Percentiles rank a stretch among this genome's conserved stretches.
These are phyloP conservation scores for Fusarium phyllophilum DNA, from an alignment of 2,329 filamentous ascomycete species.

Conservation along the genomic window DNA sequence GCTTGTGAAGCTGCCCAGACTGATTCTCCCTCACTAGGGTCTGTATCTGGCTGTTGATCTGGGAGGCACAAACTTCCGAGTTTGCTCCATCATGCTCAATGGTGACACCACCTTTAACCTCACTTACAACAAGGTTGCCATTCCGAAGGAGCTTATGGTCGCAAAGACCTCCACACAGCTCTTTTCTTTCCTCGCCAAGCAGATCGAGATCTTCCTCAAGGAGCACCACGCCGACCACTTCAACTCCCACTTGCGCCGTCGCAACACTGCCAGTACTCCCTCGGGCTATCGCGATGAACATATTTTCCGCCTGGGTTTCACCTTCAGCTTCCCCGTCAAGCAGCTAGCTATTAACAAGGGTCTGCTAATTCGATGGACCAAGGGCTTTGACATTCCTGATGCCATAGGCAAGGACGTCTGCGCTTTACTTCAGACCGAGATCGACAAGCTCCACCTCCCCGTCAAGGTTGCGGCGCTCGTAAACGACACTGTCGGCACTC, in stretches of 20 bases:
- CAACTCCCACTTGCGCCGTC: conserved; percentile 72
- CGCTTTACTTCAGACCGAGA: conserved; percentile 85
- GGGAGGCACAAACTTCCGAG: conserved; percentile 98
- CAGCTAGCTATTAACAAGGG: conserved; percentile 97
- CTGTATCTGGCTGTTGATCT: conserved; percentile 96
- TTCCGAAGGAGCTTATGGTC: conserved; percentile 90
- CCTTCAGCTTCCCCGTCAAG: conserved; percentile 96
- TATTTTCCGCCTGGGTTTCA: conserved; percentile 96
- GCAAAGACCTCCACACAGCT: conserved; percentile 87
- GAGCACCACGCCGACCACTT: conserved; percentile 91
- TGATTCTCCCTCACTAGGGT: conserved; percentile 65
- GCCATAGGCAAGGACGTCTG: conserved; percentile 95
- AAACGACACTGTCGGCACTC: conserved; percentile 96
- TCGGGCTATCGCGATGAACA: conserved; percentile 75
- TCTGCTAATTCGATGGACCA: conserved; percentile 95
- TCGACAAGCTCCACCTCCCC: conserved; percentile 85
- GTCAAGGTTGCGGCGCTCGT: conserved; percentile 96
- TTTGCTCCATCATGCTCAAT: conserved; percentile 93
- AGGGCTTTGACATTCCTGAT: conserved; percentile 97
- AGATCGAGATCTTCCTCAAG: conserved; percentile 89
- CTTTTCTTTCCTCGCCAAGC: conserved; percentile 91
- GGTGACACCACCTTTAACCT: conserved; percentile 96
- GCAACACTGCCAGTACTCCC: conserved; percentile 67
- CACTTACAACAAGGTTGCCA: conserved; percentile 90
- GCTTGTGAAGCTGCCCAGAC: conserved; percentile 4